Conservation (phyloP, 1,284 basidiomycete species). For the Rhodotorula sp. region DNA sequence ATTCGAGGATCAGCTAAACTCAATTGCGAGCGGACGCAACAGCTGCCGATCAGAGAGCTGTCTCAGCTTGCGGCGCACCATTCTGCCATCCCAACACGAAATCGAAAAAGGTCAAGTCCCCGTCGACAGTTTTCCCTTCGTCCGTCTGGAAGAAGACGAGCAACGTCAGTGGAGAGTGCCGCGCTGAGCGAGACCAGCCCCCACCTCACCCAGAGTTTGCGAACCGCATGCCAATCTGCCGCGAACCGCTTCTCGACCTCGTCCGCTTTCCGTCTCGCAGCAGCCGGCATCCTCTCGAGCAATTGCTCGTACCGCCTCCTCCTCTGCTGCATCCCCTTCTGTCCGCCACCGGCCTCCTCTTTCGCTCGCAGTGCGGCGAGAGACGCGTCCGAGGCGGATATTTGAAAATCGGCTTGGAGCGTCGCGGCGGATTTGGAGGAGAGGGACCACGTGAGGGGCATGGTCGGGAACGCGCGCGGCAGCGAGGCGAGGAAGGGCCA, state of each 20-base stretch:
- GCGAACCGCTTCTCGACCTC: slow-evolving; percentile 35
- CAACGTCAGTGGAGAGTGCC: background rate
- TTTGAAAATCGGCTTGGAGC: slow-evolving; percentile 2
- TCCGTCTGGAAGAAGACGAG: background rate
- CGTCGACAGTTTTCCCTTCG: background rate
- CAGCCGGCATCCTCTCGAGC: slow-evolving; percentile 4
- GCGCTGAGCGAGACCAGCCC: background rate
- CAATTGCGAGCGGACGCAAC: background rate
- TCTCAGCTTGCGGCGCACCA: slow-evolving; percentile 2
- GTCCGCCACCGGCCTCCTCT: background rate
- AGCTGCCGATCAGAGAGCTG: background rate
- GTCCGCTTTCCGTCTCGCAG: slow-evolving; percentile 4
- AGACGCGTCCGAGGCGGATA: slow-evolving; percentile 1
- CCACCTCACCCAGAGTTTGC: slow-evolving; percentile 26
- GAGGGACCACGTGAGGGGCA: slow-evolving; percentile 32
- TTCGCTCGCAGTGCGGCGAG: background rate
- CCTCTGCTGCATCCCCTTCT: background rate
- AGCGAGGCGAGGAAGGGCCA: slow-evolving; percentile 34
- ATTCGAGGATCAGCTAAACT: background rate
- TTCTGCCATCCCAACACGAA: slow-evolving; percentile 41
- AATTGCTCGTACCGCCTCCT: slow-evolving; percentile 12
- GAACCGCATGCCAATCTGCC: slow-evolving; percentile 32
- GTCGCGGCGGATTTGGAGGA: background rate
- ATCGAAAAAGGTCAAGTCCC: slow-evolving; percentile 30
- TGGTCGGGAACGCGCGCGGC: slow-evolving; percentile 28